Conservation (phyloP, 2,329 filamentous ascomycete species). For the Didymella glomerata region DNA sequence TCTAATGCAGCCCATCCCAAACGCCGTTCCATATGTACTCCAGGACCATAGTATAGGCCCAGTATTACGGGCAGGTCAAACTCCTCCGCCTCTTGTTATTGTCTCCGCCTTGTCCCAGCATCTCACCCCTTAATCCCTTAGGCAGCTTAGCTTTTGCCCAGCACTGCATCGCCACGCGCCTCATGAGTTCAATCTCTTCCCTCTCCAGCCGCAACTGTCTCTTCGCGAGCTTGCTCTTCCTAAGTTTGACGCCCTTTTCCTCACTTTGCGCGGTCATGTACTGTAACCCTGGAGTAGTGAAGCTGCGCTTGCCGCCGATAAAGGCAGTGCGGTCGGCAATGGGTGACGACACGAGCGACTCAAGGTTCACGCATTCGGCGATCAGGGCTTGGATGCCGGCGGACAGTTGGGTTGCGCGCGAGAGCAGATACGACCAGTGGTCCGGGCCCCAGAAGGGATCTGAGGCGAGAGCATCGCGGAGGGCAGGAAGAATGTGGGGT, state of each 20-base stretch:
- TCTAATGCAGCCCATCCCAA: constrained; percentile 17
- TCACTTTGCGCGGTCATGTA: constrained; percentile 22
- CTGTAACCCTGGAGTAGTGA: constrained; percentile 30
- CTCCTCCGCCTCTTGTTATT: constrained; percentile 15
- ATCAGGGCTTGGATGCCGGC: constrained; percentile 58
- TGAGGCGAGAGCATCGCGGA: constrained; percentile 51
- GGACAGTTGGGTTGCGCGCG: constrained; percentile 54
- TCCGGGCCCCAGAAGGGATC: constrained; percentile 58
- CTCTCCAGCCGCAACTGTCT: constrained; percentile 55
- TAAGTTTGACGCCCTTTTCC: constrained; percentile 41
- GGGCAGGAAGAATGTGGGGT: constrained; percentile 53
- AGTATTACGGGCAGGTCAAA: constrained; percentile 16
- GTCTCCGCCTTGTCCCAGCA: constrained; percentile 1
- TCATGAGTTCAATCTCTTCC: constrained; percentile 56
- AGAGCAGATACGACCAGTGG: constrained; percentile 55
- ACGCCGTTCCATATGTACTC: constrained; percentile 4
- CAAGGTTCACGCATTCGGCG: constrained; percentile 53
- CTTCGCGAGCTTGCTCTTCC: constrained; percentile 55
- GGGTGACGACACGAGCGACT: constrained; percentile 51
- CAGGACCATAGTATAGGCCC: background rate
- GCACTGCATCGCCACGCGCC: constrained; percentile 54
- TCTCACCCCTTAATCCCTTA: constrained; percentile 12
- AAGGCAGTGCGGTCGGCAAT: constrained; percentile 25
- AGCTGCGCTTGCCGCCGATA: constrained; percentile 26
- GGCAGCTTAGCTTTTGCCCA: constrained; percentile 50